Evolutionary conservation across 192 early-diverging fungal genomes (phyloP).

Genomic region (Allomyces macrogynus): DNA sequence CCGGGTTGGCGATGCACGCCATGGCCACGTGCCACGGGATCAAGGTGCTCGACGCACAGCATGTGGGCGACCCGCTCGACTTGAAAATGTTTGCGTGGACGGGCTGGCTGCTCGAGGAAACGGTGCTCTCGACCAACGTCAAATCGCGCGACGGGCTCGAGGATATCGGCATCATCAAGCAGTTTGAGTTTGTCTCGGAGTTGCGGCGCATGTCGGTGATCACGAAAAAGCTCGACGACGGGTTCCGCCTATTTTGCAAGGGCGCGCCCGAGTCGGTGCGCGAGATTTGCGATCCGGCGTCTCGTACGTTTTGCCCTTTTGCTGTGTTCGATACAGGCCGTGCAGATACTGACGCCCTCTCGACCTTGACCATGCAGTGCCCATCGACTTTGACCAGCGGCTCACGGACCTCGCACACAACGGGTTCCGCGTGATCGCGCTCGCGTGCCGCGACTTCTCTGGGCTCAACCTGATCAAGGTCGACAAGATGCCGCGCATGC

Average conservation of each 20-base stretch:
- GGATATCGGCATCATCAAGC: constrained; percentile 28
- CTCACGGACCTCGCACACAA: constrained; percentile 78
- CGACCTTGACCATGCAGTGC: no score
- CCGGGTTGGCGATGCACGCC: constrained; percentile 17
- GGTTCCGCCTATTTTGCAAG: constrained; percentile 61
- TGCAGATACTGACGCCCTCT: no score
- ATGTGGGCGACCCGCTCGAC: constrained; percentile 93
- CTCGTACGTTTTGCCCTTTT: constrained; percentile 28
- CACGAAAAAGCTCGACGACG: constrained; percentile 41
- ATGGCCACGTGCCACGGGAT: constrained; percentile 68
- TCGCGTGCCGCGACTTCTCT: constrained; percentile 57
- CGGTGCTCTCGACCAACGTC: constrained; percentile 2
- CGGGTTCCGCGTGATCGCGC: constrained; percentile 92
- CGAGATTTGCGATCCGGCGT: constrained; percentile 62
- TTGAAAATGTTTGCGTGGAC: constrained; percentile 96
- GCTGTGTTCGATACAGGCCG: no score
- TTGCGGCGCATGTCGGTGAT: constrained; percentile 87
- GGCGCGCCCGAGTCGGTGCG: constrained; percentile 93
- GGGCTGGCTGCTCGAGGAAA: constrained; percentile 77
- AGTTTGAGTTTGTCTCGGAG: constrained; percentile 82
- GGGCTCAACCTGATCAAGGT: constrained; percentile 50
- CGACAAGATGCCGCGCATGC: constrained; percentile 50
- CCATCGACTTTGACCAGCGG: constrained; percentile 57
- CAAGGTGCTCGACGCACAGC: constrained; percentile 68
- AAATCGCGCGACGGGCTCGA: constrained; percentile 8